Conservation (phyloP, 176 grass and related monocot genomes). For the Themeda triandra region DNA sequence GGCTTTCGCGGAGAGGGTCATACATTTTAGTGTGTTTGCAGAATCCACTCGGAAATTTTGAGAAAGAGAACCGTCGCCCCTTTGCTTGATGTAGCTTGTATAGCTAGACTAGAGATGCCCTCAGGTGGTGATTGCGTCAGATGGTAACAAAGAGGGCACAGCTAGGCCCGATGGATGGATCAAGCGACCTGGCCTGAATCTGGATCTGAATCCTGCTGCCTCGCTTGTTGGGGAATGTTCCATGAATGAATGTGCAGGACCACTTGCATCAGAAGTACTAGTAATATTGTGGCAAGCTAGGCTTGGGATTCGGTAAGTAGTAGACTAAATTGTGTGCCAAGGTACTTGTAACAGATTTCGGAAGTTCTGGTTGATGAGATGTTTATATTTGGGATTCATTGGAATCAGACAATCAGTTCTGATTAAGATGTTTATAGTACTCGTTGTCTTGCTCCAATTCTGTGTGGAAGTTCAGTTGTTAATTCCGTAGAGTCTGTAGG, state of each 20-base stretch:
- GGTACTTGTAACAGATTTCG: neutral
- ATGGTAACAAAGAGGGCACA: neutral
- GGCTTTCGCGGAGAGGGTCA: neutral
- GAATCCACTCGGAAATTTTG: neutral
- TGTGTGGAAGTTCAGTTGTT: too few species aligned
- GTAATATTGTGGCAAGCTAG: neutral
- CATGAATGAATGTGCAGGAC: slow-evolving; percentile 21
- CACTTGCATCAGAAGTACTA: neutral
- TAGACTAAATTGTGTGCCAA: neutral
- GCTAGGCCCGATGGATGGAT: neutral
- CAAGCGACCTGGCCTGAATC: slow-evolving; percentile 21
- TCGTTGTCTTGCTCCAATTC: neutral
- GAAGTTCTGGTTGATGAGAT: neutral
- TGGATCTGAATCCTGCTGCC: slow-evolving; percentile 45
- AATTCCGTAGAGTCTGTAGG: neutral
- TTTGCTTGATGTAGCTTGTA: neutral
- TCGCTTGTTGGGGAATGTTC: slow-evolving; percentile 21
- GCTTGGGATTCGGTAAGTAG: neutral
- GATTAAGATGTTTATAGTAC: neutral
- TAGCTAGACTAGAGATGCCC: slow-evolving; percentile 11
- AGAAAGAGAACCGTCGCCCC: neutral
- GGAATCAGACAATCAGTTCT: neutral
- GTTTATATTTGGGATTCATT: neutral
- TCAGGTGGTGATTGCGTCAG: slow-evolving; percentile 11
- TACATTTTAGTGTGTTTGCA: neutral